Base-by-base conservation (phyloP, 805 yeast species). In the Yarrowia keelungensis region DNA sequence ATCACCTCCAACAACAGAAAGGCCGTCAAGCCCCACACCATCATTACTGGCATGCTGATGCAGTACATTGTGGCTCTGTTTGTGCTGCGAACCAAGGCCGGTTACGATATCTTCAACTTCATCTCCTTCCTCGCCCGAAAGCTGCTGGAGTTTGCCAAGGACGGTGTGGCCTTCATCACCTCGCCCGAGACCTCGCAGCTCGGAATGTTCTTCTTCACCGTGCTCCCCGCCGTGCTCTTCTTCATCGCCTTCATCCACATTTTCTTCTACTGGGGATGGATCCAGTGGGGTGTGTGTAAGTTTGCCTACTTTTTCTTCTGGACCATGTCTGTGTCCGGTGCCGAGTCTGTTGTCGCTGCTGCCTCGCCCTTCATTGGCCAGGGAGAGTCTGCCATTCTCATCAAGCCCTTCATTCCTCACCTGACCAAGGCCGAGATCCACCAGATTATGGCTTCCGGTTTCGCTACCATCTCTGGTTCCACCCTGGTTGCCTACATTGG, bases 361-460 rank as follows among this genome's bases (percentile, higher is more conserved):
- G 89, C 89, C 0, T 83, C 89, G 36, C 90, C 90, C 7, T 86
- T 86, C 76, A 81, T 86, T 71, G 90, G 90, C 54, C 86, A 85
- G 71, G 90, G 90, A 73, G 90, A 86, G 77, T 81, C 86, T 67
- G 89, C 89, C 7, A 83, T 87, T 71, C 82, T 86, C 73, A 81
- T 86, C 74, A 86, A 86, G 74, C 86, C 86, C 67, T 84, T 86
- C 71, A 75, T 86, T 73, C 88, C 88, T 4, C 86, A 78, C 75
- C 80, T 85, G 71, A 86, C 90, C 59, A 81, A 79, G 69, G 87
- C 89, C 12, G 90, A 87, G 75, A 79, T 86, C 69, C 89, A 86
- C 75, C 89, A 85, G 75, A 81, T 86, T 73, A 82, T 86, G 87
- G 78, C 85, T 62, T 84, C 88, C 38, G 89, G 89, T 8, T 86